Evolutionary conservation across 345 rosid species (phyloP), one percentile per base, ranked within the genome.

Genomic region (Eucalyptus regnans): DNA sequence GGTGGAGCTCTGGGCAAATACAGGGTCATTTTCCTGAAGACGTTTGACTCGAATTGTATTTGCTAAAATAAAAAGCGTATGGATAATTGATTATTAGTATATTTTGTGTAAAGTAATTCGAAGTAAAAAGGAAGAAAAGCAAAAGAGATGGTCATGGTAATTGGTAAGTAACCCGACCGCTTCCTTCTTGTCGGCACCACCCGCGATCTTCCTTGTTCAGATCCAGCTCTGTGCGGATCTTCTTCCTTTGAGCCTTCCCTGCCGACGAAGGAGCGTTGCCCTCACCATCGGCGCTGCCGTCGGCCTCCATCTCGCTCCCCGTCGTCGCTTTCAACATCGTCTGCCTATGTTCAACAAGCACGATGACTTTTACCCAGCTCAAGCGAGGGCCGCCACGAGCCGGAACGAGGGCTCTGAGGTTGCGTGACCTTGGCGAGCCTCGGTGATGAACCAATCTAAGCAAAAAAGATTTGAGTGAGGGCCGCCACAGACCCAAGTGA

Each of bases 381-480:
- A 29, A 5, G 44, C 12, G 1, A 33, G 43, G 23, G 13, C 44
- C 12, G 13, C 8, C 25, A 10, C 2, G 0, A 71, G 46, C 81
- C 27, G 0, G 3, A 1, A 11, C 6, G 25, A 33, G 46, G 46
- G 12, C 25, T 8, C 25, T 3, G 0, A 3, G 46, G 13, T 71
- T 8, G 81, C 1, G 3, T 9, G 4, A 33, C 81, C 44, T 33
- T 2, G 7, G 81, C 7, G 23, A 71, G 44, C 25, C 81, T 33
- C 4, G 1, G 1, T 3, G 0, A 71, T 0, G 4, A 5, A 5
- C 22, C 41, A 5, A 33, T 33, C 14, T 71, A 20, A 68, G 43
- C 7, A 10, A 4, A 17, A 68, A 0, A 68, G 43, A 33, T 31
- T 33, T 8, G 23, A 17, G 44, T 0, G 25, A 17, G 81, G 44